Percentiles rank a stretch among this genome's conserved stretches.
Conservation (phyloP, 2,329 filamentous ascomycete genomes). For the Alternaria sp. region DNA sequence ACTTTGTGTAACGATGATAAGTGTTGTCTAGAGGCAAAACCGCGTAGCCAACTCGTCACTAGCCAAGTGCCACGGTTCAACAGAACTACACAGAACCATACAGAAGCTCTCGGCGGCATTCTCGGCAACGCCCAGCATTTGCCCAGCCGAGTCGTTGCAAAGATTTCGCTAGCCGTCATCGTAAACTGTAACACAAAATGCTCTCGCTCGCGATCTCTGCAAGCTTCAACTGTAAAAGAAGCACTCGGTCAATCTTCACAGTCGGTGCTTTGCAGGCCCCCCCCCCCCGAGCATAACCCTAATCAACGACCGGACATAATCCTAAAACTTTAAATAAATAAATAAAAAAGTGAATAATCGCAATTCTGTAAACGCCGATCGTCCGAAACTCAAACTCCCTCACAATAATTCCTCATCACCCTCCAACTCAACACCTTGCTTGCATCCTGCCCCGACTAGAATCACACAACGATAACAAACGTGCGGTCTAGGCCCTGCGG, state of each 20-base stretch:
- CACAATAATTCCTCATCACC: constrained; percentile 12
- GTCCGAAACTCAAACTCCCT: constrained; percentile 17
- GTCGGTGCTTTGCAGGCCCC: constrained; percentile 14
- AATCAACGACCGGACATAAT: not conserved
- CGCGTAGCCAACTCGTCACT: not conserved
- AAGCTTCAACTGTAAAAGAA: constrained; percentile 3
- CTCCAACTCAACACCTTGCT: constrained; percentile 27
- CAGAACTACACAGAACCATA: constrained; percentile 19
- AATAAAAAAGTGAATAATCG: not conserved
- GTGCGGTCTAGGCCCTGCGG: constrained; percentile 34
- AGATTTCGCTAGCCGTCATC: constrained; percentile 30
- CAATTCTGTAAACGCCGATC: constrained; percentile 24
- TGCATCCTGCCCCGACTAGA: constrained; percentile 16
- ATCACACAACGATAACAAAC: constrained; percentile 24
- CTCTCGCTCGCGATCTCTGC: constrained; percentile 2
- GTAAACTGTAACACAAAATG: constrained; percentile 16
- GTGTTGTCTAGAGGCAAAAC: constrained; percentile 4
- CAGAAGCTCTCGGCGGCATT: constrained; percentile 26
- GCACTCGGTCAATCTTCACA: constrained; percentile 5
- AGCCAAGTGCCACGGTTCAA: constrained; percentile 14
- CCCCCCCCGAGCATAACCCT: constrained; percentile 12
- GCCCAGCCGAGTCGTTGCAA: constrained; percentile 30
- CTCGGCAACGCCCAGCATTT: constrained; percentile 29
- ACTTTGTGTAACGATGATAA: not conserved
- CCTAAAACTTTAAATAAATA: not conserved